These are phyloP conservation scores for Lentinula aciculospora DNA, from an alignment of 768 basidiomycete genomes.

Conservation along the genomic window DNA sequence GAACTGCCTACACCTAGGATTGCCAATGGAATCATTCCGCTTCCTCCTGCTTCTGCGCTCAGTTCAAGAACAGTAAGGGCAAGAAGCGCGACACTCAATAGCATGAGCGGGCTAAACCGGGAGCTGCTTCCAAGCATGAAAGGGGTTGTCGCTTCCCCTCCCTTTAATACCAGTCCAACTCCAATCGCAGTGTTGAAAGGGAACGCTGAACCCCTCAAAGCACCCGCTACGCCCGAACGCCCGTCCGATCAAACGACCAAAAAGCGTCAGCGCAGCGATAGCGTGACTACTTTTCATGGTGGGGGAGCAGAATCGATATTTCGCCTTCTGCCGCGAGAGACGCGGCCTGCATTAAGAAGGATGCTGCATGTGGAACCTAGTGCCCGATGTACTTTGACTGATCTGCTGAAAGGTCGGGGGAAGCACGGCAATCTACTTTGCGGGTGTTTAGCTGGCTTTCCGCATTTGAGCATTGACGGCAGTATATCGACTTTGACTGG, in stretches of 20 bases:
- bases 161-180: neutral
- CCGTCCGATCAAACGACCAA: neutral
- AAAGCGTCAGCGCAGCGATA: slow-evolving; percentile 36
- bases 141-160: too few species aligned
- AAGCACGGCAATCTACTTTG: slow-evolving; percentile 76
- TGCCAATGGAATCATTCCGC: slow-evolving; percentile 8
- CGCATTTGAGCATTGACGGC: neutral
- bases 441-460: slow-evolving; percentile 41
- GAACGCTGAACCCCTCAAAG: slow-evolving; percentile 8
- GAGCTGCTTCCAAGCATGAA: neutral
- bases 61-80: slow-evolving; percentile 1
- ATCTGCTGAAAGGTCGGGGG: slow-evolving; percentile 78
- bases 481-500: neutral
- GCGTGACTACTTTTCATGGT: slow-evolving; percentile 62
- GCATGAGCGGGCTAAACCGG: neutral
- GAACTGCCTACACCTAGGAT: slow-evolving; percentile 31
- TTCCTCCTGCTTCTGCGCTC: neutral
- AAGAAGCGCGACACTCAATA: slow-evolving; percentile 2
- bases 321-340: slow-evolving; percentile 90
- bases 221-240: slow-evolving; percentile 20
- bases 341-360: slow-evolving; percentile 80
- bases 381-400: slow-evolving; percentile 87
- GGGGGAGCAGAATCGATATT: slow-evolving; percentile 92
- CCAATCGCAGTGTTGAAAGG: neutral
- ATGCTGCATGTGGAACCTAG: slow-evolving; percentile 92